Evolutionary conservation across 202 grass and related monocot species (phyloP), one percentile per base, ranked within the genome.

Genomic region (Zoysia matrella): DNA sequence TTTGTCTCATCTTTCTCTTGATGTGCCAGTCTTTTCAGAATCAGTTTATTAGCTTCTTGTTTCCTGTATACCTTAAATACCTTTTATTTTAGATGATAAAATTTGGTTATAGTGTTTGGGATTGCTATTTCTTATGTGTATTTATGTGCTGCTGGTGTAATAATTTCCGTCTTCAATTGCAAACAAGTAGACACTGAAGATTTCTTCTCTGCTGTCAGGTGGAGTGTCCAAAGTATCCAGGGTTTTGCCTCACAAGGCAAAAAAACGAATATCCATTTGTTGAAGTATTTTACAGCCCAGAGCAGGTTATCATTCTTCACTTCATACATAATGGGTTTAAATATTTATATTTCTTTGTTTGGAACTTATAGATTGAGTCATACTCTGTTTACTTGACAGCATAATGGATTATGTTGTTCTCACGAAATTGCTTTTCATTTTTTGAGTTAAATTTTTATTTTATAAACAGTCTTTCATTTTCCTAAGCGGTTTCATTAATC

Each of bases 271-370:
- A 97, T 85, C 94, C 92, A 57, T 97, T 97, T 76, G 80, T 94
- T 91, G 94, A 97, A 92, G 91, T 97, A 83, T 97, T 94, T 92
- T 88, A 92, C 82, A 92, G 83, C 46, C 94, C 94, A 65, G 92
- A 97, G 82, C 90, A 97, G 84, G 94, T 97, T 50, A 71, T 54
- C 46, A 40, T 67, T 53, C 7, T 73, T 46, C 45, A 77, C 15
- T 60, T 72, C 0, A 52, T 36, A 36, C 47, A n/a, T 57, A 57
- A 1, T 57, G 14, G 5, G 4, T 57, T 57, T 57, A 57, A 57
- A 66, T 60, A 3, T 65, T 18, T 5, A 9, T 10, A 13, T 51
- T 58, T 76, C 15, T 30, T 81, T 50, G 2, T 60, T 50, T 58
- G 4, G 40, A 51, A 30, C 10, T 1, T 10, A 36, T 36, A 36